Evolutionary conservation across 768 basidiomycete species (phyloP), one percentile per base, ranked within the genome.

Genomic region (Gymnopilus junonius): DNA sequence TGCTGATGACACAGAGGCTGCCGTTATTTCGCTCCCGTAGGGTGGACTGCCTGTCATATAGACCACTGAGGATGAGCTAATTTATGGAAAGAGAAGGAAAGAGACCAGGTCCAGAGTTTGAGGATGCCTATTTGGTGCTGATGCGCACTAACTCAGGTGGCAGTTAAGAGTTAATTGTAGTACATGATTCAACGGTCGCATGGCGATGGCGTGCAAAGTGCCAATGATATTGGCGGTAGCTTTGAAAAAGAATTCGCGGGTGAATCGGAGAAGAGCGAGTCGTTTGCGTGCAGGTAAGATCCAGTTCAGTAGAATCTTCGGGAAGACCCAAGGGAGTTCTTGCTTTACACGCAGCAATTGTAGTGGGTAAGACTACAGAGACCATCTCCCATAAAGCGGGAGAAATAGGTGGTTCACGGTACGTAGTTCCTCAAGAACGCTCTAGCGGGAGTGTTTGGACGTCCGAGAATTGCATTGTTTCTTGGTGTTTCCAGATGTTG

Each of bases 261-360:
- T 62, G 62, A 66, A 68, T 64, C 65, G 67, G 67, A 61, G 59
- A 66, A 63, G 58, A 32, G 43, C 34, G 55, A 57, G 27, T 55
- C 55, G 32, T 51, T 20, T n/a, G 51, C 35, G 48, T 39, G 45
- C 57, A 35, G 34, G 45, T 35, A 32, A 51, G 32, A 51, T 50
- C 55, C 35, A 40, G 53, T 29, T 65, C 31, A 23, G 43, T 56
- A 32, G 59, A 57, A 57, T 37, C 40, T 65, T 61, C 59, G 59
- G 53, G 63, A 64, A 64, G 63, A 31, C 45, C 35, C n/a, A 25
- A n/a, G 40, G 12, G 27, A 35, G 58, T 15, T 25, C n/a, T 58
- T 39, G 56, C 31, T 45, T 58, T 46, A 46, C 43, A 43, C 56
- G 40, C 56, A 46, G 42, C 37, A 58, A 23, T 20, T 51, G 23